These are phyloP conservation scores for Pseudognaphalium luteoalbum DNA, from an alignment of 129 eudicot species.

Conservation along the genomic window DNA sequence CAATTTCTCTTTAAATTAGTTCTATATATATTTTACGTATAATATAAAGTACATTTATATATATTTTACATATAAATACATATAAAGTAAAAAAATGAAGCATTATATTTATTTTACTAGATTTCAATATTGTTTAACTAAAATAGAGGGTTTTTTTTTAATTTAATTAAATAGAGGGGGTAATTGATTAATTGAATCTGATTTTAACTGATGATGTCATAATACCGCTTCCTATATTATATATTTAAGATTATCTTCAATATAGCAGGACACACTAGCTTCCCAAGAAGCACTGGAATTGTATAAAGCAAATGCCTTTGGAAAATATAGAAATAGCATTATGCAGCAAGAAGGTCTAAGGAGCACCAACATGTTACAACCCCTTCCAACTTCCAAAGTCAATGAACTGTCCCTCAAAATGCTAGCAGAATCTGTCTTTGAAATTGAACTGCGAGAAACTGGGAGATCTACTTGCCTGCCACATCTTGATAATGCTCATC, in stretches of 20 bases:
- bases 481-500: background rate
- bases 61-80: background rate
- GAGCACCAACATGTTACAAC: background rate
- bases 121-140: no score
- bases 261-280: background rate
- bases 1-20: no score
- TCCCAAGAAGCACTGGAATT: conserved; percentile 6
- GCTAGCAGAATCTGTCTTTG: background rate
- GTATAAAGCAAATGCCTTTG: background rate
- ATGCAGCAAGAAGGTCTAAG: background rate
- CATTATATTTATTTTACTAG: background rate
- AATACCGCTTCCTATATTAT: no score
- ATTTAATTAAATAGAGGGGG: no score
- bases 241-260: background rate
- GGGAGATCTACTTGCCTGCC: background rate
- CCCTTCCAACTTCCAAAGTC: background rate
- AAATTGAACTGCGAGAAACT: background rate
- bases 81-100: background rate
- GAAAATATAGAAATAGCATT: background rate
- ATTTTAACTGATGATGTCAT: no score
- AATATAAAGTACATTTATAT: background rate
- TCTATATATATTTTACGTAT: background rate
- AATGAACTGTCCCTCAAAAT: conserved; percentile 3
- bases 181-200: no score
- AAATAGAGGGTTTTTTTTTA: no score